Evolutionary conservation across 2,329 filamentous ascomycete species (phyloP).

Genomic region (Cladosporium sphaerospermum): DNA sequence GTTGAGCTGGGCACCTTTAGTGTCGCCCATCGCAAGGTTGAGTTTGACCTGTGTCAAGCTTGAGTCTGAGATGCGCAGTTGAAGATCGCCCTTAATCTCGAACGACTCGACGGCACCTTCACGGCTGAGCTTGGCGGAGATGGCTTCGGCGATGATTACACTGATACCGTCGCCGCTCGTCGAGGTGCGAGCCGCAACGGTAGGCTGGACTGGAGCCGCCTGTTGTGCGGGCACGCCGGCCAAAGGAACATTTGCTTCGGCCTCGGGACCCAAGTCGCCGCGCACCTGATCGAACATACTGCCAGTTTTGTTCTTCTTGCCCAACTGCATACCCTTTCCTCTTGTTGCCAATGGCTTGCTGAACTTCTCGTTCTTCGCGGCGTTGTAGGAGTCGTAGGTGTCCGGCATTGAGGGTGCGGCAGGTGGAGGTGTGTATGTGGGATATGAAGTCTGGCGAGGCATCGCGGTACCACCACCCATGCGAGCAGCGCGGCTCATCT

Average conservation of each 20-base stretch:
- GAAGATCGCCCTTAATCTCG: constrained; percentile 84
- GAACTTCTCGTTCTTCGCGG: constrained; percentile 90
- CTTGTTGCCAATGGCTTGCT: constrained; percentile 70
- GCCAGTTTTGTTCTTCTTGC: constrained; percentile 97
- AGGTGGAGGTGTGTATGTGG: constrained; percentile 84
- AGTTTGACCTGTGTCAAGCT: constrained; percentile 89
- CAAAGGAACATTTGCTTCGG: constrained; percentile 65
- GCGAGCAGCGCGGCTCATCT: constrained; percentile 73
- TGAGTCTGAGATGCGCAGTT: constrained; percentile 81
- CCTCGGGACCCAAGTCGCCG: constrained; percentile 81
- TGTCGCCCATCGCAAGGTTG: constrained; percentile 66
- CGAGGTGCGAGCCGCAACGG: constrained; percentile 55
- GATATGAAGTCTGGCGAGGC: constrained; percentile 75
- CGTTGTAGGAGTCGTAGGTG: constrained; percentile 89
- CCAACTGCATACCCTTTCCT: constrained; percentile 97
- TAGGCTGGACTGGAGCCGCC: constrained; percentile 39
- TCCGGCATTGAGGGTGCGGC: constrained; percentile 70
- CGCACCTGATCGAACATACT: constrained; percentile 96
- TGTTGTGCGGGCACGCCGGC: constrained; percentile 47
- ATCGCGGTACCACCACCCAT: constrained; percentile 39
- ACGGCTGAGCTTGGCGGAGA: constrained; percentile 79
- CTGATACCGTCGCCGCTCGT: constrained; percentile 80
- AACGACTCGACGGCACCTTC: constrained; percentile 84
- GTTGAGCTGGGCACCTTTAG: constrained; percentile 82
- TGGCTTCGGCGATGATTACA: constrained; percentile 80